phyloP scores from a whole-genome alignment of 768 basidiomycete species.

The Boletus bicolor region DNA sequence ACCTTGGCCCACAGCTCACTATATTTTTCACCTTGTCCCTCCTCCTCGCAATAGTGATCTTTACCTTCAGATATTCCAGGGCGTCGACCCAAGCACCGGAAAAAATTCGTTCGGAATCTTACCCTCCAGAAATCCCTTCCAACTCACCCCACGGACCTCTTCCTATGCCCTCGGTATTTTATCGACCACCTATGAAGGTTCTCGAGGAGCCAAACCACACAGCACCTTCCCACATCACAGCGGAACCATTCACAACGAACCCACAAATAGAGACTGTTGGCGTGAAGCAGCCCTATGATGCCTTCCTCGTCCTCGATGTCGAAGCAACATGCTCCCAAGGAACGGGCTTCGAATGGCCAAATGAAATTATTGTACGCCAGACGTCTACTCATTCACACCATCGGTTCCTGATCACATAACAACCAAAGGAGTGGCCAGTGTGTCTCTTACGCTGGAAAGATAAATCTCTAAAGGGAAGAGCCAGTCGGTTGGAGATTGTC shows the following conservation, averaged over 20 bases:
- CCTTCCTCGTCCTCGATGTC: constrained; percentile 85
- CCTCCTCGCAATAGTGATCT: constrained; percentile 5
- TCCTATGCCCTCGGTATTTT: constrained; percentile 21
- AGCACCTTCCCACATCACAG: background rate
- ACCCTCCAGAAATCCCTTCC: background rate
- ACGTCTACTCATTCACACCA: constrained; percentile 16
- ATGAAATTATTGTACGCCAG: constrained; percentile 85
- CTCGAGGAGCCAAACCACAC: constrained; percentile 4
- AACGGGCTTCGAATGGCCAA: constrained; percentile 75
- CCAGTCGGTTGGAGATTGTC: constrained; percentile 60
- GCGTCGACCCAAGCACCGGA: background rate
- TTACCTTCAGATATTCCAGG: constrained; percentile 4
- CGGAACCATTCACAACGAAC: background rate
- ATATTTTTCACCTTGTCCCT: background rate
- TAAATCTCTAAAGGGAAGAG: constrained; percentile 45
- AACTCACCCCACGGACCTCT: background rate
- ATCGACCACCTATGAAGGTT: constrained; percentile 7
- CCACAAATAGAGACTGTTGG: constrained; percentile 12
- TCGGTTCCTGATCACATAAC: constrained; percentile 5
- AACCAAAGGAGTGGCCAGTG: constrained; percentile 84
- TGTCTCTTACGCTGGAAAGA: constrained; percentile 83
- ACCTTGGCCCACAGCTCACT: constrained; percentile 11
- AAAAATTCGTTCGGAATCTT: background rate
- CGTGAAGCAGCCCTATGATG: constrained; percentile 57
- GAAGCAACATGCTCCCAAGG: constrained; percentile 79